Conservation (phyloP, 2,329 filamentous ascomycete genomes). For the Corynespora cassiicola region DNA sequence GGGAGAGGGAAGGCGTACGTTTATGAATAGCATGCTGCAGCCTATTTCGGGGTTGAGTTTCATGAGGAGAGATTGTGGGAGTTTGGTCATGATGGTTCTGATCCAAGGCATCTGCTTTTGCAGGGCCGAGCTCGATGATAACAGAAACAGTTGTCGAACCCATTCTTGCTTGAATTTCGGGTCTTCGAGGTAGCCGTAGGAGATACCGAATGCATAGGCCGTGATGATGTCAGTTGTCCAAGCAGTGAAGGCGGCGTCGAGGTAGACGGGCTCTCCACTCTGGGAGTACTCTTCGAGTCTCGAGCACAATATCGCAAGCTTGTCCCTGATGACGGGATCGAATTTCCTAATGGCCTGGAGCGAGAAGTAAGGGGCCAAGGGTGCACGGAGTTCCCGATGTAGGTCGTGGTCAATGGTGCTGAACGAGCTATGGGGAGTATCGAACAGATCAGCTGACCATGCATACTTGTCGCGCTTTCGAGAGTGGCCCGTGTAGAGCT, state of each 20-base stretch:
- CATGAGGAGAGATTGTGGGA: slow-evolving; percentile 2
- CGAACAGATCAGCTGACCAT: slow-evolving; percentile 18
- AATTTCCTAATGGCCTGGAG: slow-evolving; percentile 6
- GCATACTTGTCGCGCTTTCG: slow-evolving; percentile 14
- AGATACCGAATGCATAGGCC: slow-evolving; percentile 12
- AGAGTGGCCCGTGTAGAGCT: slow-evolving; percentile 19
- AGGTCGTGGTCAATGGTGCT: slow-evolving; percentile 11
- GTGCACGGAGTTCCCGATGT: slow-evolving; percentile 9
- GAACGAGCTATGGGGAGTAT: slow-evolving; percentile 5
- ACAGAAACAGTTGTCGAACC: slow-evolving; percentile 4
- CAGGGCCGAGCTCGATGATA: slow-evolving; percentile 6
- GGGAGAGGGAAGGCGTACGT: too few species aligned
- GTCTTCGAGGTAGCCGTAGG: slow-evolving; percentile 1
- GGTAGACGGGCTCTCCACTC: slow-evolving; percentile 8
- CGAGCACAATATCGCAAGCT: slow-evolving; percentile 9
- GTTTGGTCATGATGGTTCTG: slow-evolving; percentile 6
- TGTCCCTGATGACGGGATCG: slow-evolving; percentile 10
- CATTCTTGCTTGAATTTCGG: slow-evolving; percentile 10
- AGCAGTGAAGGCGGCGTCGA: slow-evolving; percentile 14
- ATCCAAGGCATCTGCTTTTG: slow-evolving; percentile 12
- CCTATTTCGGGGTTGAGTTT: slow-evolving; percentile 11
- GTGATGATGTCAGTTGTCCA: slow-evolving; percentile 21
- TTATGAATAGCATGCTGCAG: too few species aligned
- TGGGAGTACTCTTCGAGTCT: slow-evolving; percentile 10
- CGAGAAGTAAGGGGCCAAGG: slow-evolving; percentile 14